These are phyloP conservation scores for Triticum urartu DNA, from an alignment of 176 grass and related monocot species.

Conservation along the genomic window DNA sequence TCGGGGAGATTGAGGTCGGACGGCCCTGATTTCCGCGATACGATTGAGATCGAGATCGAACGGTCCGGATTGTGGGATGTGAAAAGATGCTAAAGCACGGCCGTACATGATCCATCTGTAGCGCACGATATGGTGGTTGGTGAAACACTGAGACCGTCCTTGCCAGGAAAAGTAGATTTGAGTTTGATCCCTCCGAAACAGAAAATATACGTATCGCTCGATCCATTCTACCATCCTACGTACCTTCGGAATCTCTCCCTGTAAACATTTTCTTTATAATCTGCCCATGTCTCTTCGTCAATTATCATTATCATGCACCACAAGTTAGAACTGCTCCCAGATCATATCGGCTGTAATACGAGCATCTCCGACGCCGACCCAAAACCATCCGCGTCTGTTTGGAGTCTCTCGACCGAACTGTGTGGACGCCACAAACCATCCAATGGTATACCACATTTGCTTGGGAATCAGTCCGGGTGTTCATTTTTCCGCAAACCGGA, in stretches of 20 bases:
- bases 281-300: no score
- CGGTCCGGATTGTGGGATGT: background rate
- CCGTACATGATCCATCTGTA: conserved; percentile 20
- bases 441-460: no score
- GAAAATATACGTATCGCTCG: background rate
- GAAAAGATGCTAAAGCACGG: conserved; percentile 46
- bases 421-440: no score
- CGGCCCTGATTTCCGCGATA: background rate
- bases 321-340: no score
- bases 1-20: conserved; percentile 28
- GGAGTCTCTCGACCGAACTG: no score
- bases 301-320: no score
- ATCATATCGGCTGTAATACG: no score
- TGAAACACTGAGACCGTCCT: conserved; percentile 27
- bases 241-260: background rate
- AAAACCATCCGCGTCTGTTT: no score
- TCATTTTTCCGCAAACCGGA: no score
- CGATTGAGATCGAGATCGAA: conserved; percentile 7
- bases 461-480: fast-evolving
- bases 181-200: background rate
- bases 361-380: no score
- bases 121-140: conserved; percentile 30
- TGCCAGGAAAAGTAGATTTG: background rate
- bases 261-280: background rate
- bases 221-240: background rate